Base-by-base conservation (phyloP, 371 early-diverging fungal species). In the Dinochytrium kinnereticum region DNA sequence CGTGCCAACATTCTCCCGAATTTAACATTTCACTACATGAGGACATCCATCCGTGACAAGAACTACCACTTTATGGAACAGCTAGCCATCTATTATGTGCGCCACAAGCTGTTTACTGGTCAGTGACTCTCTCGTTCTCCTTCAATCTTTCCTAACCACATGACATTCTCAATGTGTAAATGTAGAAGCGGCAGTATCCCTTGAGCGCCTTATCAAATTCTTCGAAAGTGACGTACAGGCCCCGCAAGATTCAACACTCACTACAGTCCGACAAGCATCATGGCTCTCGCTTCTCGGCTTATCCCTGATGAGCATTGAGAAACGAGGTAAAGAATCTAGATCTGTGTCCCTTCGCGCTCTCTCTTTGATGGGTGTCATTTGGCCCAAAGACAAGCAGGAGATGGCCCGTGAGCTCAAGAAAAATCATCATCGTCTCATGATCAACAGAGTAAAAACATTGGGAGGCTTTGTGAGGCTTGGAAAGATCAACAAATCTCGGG, bases 21-120 rank as follows among this genome's bases (percentile, higher is more conserved):
- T 13, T 37, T 74, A 3, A 57, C 69, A 10, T 74, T 74, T 36
- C 74, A 74, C 36, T 74, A 74, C 44, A 59, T 68, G n/a, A 68
- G 68, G 24, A 74, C 74, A 15, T 68, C 59, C 2, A 59, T 59
- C 15, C 68, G 68, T 28, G 74, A 69, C 10, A 74, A 74, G 61
- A 74, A 68, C 68, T 68, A 67, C 37, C 33, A 31, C 2, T 74
- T 57, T 36, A 68, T 74, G 51, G 74, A 74, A 61, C 66, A 55
- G 69, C 51, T 74, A 24, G 74, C 68, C 5, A 26, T 59, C 13
- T 68, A 74, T 40, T 69, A 37, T 31, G 59, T 74, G 13, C 68
- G 64, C 21, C 30, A 57, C 34, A 59, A 26, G n/a, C 49, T 59
- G 10, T 74, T 74, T 59, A 67, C 51, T 57, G 74, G 74, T 74